Conservation (phyloP, 192 early-diverging fungal genomes). For the Chytriomyces confervae region DNA sequence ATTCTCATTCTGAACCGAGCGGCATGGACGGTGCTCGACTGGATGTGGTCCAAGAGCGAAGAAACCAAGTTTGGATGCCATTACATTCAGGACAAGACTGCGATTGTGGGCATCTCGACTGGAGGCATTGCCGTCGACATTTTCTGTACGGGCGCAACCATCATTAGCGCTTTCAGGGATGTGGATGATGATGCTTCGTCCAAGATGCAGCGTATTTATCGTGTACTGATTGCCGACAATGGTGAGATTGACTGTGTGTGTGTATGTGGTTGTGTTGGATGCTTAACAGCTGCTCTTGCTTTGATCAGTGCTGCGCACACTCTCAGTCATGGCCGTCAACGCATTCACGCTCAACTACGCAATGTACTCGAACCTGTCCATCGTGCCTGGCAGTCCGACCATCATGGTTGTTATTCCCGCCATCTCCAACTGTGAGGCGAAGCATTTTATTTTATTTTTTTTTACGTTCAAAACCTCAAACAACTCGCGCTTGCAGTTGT, state of each 20-base stretch:
- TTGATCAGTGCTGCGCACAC: background rate
- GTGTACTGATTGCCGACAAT: background rate
- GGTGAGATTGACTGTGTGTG: background rate
- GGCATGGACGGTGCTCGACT: background rate
- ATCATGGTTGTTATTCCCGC: background rate
- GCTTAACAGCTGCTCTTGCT: background rate
- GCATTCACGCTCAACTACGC: slow-evolving; percentile 6
- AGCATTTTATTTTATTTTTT: background rate
- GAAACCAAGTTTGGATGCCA: background rate
- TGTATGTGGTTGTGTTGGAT: background rate
- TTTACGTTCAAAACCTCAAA: background rate
- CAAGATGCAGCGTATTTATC: background rate
- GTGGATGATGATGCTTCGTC: background rate
- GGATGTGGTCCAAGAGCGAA: background rate
- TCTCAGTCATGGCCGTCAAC: slow-evolving; percentile 1
- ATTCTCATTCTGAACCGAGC: background rate
- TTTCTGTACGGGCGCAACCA: background rate
- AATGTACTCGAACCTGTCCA: background rate
- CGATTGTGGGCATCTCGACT: background rate
- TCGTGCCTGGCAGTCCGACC: background rate
- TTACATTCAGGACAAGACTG: background rate
- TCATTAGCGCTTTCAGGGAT: background rate
- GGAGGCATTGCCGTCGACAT: background rate
- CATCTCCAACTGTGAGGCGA: background rate
- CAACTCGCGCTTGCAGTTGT: too few species aligned